Evolutionary conservation across 306 rosid species (phyloP).

Genomic region (Corylus heterophylla): DNA sequence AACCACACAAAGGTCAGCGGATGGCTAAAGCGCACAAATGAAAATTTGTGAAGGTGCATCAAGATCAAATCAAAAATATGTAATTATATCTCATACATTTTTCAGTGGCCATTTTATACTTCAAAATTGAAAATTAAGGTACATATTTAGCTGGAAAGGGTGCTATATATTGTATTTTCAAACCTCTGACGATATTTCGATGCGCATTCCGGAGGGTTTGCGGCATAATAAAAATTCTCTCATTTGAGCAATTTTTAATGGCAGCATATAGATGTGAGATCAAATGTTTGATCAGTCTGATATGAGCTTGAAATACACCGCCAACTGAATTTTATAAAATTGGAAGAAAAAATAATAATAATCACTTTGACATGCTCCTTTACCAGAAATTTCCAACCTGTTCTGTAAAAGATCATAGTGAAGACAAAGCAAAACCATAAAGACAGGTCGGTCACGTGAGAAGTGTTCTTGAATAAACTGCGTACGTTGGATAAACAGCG

Average conservation of each 20-base stretch:
- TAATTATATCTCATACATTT: slow-evolving; percentile 46
- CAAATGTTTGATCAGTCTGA: too few relatives aligned
- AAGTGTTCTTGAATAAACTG: not conserved
- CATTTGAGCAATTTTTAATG: not conserved
- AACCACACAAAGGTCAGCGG: slow-evolving; percentile 21
- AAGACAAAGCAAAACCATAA: not conserved
- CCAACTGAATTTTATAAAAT: too few relatives aligned
- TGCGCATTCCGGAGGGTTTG: slow-evolving; percentile 14
- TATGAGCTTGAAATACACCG: too few relatives aligned
- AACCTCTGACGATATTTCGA: not conserved
- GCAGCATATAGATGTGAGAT: not conserved
- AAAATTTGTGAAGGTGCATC: slow-evolving; percentile 27
- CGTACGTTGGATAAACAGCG: not conserved
- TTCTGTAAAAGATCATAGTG: not conserved
- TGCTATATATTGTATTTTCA: slow-evolving; percentile 35
- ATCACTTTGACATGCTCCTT: not conserved
- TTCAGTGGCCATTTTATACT: slow-evolving; percentile 33
- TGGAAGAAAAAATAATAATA: too few relatives aligned
- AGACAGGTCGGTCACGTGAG: not conserved
- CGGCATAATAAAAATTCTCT: slow-evolving; percentile 1
- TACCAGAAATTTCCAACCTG: not conserved
- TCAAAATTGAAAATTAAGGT: slow-evolving; percentile 30
- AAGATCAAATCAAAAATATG: slow-evolving; percentile 28
- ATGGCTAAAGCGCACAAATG: slow-evolving; percentile 30
- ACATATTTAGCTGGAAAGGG: slow-evolving; percentile 40